Base-by-base conservation (phyloP, 345 rosid species). In the Cardiospermum halicacabum region DNA sequence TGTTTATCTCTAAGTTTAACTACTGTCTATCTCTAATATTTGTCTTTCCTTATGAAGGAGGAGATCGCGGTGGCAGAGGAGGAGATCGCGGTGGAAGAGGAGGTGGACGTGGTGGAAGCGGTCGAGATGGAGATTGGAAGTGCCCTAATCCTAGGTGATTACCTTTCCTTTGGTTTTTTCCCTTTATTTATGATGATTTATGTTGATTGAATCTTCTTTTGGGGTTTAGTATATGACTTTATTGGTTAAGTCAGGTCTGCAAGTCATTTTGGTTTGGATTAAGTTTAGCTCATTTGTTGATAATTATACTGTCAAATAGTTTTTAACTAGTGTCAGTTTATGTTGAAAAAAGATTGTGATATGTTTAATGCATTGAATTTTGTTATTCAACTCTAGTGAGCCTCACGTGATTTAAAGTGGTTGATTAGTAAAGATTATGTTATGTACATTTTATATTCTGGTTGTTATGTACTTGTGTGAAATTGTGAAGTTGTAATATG, bases 51-150 rank as follows among this genome's bases (percentile, higher is more conserved):
- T 63, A 74, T 67, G 45, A 76, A 81, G 96, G 94, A 58, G 93
- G 92, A 18, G 86, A 85, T 69, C 82, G 96, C 5, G 88, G 93
- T 49, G 89, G 94, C 51, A 72, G 96, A 58, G 86, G 92, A 5
- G 76, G 82, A 0, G 65, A 86, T 18, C 75, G 93, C 34, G 79
- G 85, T 10, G 82, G 94, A 36, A 77, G 89, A 7, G 81, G 89
- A 11, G 82, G 90, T 0, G 81, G 89, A 36, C 70, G 91, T 16
- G 89, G 83, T 40, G 92, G 92, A 37, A 69, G 93, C 30, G 98
- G 98, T 28, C 78, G 98, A 69, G 98, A 91, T 31, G 97, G 97
- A 47, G 98, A 90, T 74, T 90, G 98, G 98, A 84, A 78, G 56
- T 94, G 99, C 65, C 93, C 99, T 16, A 87, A 87, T 72, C 87